These are phyloP conservation scores for Clarireedia sp. DNA, from an alignment of 2,329 filamentous ascomycete species.

Conservation along the genomic window DNA sequence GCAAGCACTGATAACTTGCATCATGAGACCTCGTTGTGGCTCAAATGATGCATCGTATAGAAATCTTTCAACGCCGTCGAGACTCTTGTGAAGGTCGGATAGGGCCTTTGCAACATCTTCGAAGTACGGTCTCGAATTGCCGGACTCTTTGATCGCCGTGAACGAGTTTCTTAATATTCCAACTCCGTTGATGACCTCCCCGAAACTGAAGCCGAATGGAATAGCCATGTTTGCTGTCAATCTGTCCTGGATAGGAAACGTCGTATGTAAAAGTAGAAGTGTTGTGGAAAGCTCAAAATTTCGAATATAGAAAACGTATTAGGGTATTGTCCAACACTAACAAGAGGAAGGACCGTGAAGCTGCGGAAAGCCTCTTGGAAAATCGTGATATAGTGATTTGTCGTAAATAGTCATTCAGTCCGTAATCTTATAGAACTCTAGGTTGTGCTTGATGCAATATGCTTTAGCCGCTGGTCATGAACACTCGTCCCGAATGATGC, in stretches of 20 bases:
- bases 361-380: slow-evolving; percentile 7
- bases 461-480: not conserved
- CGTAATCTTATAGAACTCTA: not conserved
- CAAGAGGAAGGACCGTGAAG: slow-evolving; percentile 5
- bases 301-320: not conserved
- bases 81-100: slow-evolving; percentile 1
- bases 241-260: not conserved
- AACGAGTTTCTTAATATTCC: slow-evolving; percentile 4
- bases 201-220: slow-evolving; percentile 9
- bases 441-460: not conserved
- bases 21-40: slow-evolving; percentile 5
- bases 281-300: not conserved
- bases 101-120: slow-evolving; percentile 5
- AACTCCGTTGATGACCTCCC: slow-evolving; percentile 7
- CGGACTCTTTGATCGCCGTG: slow-evolving; percentile 2
- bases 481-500: not conserved
- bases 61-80: slow-evolving; percentile 8
- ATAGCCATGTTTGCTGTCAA: slow-evolving; percentile 1
- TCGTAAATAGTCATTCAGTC: slow-evolving; percentile 8
- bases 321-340: slow-evolving; percentile 3
- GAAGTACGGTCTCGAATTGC: slow-evolving; percentile 1
- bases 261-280: not conserved
- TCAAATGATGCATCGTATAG: not conserved
- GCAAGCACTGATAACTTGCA: slow-evolving; percentile 7
- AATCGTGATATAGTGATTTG: slow-evolving; percentile 6